These are phyloP conservation scores for Coemansia sp. DNA, from an alignment of 192 early-diverging fungal genomes.

Conservation along the genomic window DNA sequence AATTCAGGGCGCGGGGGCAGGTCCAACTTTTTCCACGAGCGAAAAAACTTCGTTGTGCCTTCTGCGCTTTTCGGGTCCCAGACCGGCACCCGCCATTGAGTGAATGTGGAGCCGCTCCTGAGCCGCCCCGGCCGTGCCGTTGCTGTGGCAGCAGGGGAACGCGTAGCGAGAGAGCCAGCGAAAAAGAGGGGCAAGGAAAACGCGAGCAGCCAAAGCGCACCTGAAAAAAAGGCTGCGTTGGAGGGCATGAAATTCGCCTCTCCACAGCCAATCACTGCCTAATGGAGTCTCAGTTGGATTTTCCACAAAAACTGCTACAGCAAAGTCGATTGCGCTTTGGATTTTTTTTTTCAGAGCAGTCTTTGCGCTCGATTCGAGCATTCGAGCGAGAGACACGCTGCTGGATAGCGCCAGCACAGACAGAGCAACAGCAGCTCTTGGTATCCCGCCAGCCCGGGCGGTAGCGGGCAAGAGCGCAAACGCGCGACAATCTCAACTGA, in stretches of 20 bases:
- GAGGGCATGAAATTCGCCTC: not conserved
- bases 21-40: not conserved
- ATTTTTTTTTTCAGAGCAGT: not conserved
- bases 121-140: not conserved
- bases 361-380: not conserved
- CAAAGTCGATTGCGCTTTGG: conserved; percentile 1
- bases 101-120: not conserved
- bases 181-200: conserved; percentile 4
- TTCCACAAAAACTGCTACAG: not conserved
- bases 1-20: conserved; percentile 2
- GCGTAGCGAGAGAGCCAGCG: not conserved
- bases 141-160: not conserved
- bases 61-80: not conserved
- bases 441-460: not conserved
- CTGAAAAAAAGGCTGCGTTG: not conserved
- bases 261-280: conserved; percentile 34
- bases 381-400: not conserved
- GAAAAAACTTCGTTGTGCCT: not conserved
- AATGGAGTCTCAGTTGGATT: conserved; percentile 21
- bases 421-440: not conserved
- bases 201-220: not conserved
- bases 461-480: not conserved
- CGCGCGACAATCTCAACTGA: not conserved
- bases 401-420: not conserved
- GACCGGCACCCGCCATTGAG: not conserved